Evolutionary conservation across 83 land plant species (phyloP).

Genomic region (Isoetes engelmannii): DNA sequence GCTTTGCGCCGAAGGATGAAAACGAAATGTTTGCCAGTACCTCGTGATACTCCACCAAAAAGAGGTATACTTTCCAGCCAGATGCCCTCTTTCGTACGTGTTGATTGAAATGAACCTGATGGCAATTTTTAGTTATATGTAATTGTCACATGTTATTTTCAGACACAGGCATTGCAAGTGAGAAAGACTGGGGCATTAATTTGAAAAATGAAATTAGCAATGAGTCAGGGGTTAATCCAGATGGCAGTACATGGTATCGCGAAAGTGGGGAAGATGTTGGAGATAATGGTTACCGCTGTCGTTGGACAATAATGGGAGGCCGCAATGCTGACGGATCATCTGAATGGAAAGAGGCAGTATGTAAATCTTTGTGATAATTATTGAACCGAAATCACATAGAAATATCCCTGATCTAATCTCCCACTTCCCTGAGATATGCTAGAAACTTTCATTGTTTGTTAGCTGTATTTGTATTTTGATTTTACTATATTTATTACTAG

Average conservation of each 20-base stretch:
- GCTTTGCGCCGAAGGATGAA: conserved; percentile 53
- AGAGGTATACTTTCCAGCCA: conserved; percentile 44
- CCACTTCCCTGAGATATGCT: not conserved
- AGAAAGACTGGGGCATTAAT: conserved; percentile 92
- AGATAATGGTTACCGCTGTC: conserved; percentile 89
- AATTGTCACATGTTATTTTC: conserved; percentile 13
- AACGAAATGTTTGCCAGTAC: conserved; percentile 58
- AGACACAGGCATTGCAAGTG: conserved; percentile 99
- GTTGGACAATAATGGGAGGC: conserved; percentile 96
- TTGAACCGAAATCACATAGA: not conserved
- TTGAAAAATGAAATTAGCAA: conserved; percentile 64
- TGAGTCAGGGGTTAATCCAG: conserved; percentile 79
- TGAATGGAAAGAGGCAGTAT: conserved; percentile 95
- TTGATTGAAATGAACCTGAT: not conserved
- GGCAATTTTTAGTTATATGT: not conserved
- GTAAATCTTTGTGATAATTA: not conserved
- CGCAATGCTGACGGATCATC: conserved; percentile 54
- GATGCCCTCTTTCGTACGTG: not conserved
- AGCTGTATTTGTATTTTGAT: not conserved
- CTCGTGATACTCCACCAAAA: conserved; percentile 89
- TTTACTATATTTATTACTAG: conserved; percentile 22
- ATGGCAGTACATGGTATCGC: conserved; percentile 86
- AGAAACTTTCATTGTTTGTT: conserved; percentile 15
- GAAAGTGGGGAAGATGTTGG: conserved; percentile 92
- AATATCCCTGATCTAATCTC: not conserved